These are phyloP conservation scores for Lactifluus piperatus DNA, from an alignment of 768 basidiomycete species.

Conservation along the genomic window DNA sequence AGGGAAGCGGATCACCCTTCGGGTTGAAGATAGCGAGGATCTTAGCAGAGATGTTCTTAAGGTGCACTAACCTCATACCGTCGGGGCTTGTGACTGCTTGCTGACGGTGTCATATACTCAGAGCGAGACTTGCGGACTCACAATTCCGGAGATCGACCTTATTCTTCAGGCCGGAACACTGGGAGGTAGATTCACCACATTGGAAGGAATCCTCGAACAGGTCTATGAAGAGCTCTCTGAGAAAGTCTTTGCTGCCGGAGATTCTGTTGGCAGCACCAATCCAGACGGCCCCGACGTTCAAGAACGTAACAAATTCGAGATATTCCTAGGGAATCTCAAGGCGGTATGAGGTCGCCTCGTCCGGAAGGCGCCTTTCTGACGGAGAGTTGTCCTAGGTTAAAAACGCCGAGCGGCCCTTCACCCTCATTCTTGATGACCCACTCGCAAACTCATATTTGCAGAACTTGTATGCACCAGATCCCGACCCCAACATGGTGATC, in stretches of 20 bases:
- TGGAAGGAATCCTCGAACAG: conserved; percentile 92
- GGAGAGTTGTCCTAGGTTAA: conserved; percentile 48
- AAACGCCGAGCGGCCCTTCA: conserved; percentile 71
- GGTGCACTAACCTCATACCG: conserved; percentile 35
- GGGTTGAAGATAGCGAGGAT: conserved; percentile 89
- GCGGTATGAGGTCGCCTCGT: conserved; percentile 37
- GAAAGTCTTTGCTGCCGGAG: conserved; percentile 74
- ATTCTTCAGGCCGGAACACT: conserved; percentile 87
- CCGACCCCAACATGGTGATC: conserved; percentile 86
- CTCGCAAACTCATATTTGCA: conserved; percentile 94
- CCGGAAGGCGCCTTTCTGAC: not conserved
- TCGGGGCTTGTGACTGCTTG: not conserved
- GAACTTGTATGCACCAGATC: conserved; percentile 94
- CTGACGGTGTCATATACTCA: conserved; percentile 26
- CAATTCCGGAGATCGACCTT: conserved; percentile 92
- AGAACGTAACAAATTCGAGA: conserved; percentile 48
- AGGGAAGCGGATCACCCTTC: conserved; percentile 82
- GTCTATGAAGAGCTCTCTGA: conserved; percentile 91
- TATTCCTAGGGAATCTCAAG: conserved; percentile 71
- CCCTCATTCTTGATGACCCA: conserved; percentile 91
- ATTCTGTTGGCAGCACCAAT: conserved; percentile 43
- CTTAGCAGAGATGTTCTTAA: conserved; percentile 90
- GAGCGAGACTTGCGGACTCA: conserved; percentile 89
- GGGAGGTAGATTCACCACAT: conserved; percentile 94
- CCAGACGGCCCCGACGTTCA: conserved; percentile 11